These are phyloP conservation scores for Vitis labrusca DNA, from an alignment of 164 flowering plant species.

Conservation along the genomic window DNA sequence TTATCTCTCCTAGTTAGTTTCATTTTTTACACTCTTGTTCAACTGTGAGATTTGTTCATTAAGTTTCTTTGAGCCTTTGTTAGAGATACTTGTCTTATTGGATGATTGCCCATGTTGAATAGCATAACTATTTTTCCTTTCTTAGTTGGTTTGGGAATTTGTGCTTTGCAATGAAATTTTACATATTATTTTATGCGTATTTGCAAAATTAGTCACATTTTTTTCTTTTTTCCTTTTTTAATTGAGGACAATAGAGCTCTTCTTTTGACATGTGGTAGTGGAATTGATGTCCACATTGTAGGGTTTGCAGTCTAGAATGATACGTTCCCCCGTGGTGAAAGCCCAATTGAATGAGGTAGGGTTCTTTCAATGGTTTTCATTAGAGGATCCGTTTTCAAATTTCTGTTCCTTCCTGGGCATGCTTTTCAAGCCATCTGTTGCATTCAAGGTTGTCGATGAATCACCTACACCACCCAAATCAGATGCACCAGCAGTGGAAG, in stretches of 20 bases:
- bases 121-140: too few species aligned
- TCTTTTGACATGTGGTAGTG: background rate
- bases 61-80: too few species aligned
- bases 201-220: background rate
- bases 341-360: constrained; percentile 63
- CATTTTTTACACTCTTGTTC: too few species aligned
- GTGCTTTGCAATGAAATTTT: background rate
- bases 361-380: constrained; percentile 22
- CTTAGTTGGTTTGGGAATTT: too few species aligned
- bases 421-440: constrained; percentile 31
- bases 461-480: constrained; percentile 25
- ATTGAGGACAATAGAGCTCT: background rate
- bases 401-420: constrained; percentile 24
- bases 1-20: too few species aligned
- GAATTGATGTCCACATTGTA: constrained; percentile 9
- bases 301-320: constrained; percentile 33
- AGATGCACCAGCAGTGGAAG: constrained; percentile 21
- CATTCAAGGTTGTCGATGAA: constrained; percentile 55
- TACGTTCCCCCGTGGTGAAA: constrained; percentile 31
- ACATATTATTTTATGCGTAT: background rate
- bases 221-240: background rate
- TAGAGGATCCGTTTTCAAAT: constrained; percentile 28
- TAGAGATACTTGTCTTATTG: too few species aligned
- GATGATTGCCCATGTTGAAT: too few species aligned
- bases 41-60: too few species aligned